Evolutionary conservation across 2,329 filamentous ascomycete species (phyloP), one percentile per base, ranked within the genome.

Genomic region (Aspergillus pseudotamarii): DNA sequence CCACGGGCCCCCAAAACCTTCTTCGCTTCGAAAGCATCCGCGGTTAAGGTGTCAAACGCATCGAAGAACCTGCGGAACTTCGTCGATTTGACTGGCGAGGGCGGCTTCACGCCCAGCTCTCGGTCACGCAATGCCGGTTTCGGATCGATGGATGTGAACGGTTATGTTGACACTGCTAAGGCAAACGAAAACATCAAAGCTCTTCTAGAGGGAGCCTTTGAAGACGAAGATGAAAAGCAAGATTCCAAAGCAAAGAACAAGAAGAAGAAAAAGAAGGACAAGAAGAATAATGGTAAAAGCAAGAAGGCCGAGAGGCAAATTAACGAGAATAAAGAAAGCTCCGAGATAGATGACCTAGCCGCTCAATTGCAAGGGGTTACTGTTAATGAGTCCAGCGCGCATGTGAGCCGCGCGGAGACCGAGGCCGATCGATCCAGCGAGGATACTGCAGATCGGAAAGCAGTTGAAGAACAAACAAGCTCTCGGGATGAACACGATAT

Each of bases 161-260:
- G 81, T 1, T 84, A 83, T 67, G 75, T 84, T 28, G 81, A 84
- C 63, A 71, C 78, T 1, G 79, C 73, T 12, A 82, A 83, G 65
- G 82, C 82, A n/a, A 82, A 81, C 57, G 82, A 84, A 62, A 81
- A 83, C 59, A 83, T 84, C 58, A 83, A 84, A 65, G 81, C 81
- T 57, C 68, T 84, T 34, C 72, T 84, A 16, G 81, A 84, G 68
- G 82, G 82, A 38, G 82, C 81, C 14, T 82, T 84, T 63, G 82
- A 84, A 48, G 82, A 84, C 41, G 82, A 83, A 65, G 79, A 84
- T 58, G 81, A 81, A 60, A 77, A 73, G 59, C 77, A 76, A 46
- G 73, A 72, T 11, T 73, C 68, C 81, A 80, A 68, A 77, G 78
- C 73, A 64, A 66, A 64, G 12, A 61, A 59, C 30, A 69, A 62